Percentiles rank a stretch among this genome's conserved stretches.
phyloP scores from a whole-genome alignment of 2,329 filamentous ascomycete genomes.

The Lasiodiplodia gonubiensis region DNA sequence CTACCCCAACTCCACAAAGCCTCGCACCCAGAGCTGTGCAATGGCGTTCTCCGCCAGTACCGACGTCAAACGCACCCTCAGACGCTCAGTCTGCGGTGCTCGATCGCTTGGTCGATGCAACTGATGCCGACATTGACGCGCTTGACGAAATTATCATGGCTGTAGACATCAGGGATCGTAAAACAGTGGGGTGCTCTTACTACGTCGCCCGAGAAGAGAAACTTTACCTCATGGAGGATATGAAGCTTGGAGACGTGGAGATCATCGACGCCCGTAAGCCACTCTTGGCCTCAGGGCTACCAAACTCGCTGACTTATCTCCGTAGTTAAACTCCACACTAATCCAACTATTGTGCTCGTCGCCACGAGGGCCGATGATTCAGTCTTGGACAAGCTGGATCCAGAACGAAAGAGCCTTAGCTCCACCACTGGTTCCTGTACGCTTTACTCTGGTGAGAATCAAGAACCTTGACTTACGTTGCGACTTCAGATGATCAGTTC shows the following conservation, averaged over 20 bases:
- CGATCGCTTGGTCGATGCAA: slow-evolving; percentile 38
- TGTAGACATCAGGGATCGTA: slow-evolving; percentile 73
- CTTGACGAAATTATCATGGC: slow-evolving; percentile 79
- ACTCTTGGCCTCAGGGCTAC: neutral
- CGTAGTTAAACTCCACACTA: slow-evolving; percentile 65
- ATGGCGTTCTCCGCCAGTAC: slow-evolving; percentile 30
- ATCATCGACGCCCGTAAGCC: slow-evolving; percentile 56
- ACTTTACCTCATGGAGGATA: slow-evolving; percentile 78
- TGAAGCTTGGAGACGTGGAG: slow-evolving; percentile 70
- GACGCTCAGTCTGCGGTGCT: neutral
- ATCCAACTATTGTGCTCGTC: slow-evolving; percentile 65
- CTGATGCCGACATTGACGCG: slow-evolving; percentile 50
- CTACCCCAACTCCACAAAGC: neutral
- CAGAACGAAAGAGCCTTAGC: slow-evolving; percentile 45
- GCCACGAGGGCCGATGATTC: slow-evolving; percentile 62
- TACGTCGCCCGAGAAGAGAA: slow-evolving; percentile 74
- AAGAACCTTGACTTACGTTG: neutral
- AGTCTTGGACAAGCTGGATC: slow-evolving; percentile 52
- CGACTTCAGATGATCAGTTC: slow-evolving; percentile 52
- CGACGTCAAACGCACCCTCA: slow-evolving; percentile 28
- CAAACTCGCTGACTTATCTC: neutral
- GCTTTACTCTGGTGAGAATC: neutral
- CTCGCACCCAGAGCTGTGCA: slow-evolving; percentile 1
- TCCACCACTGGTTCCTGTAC: slow-evolving; percentile 38
- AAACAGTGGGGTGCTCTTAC: slow-evolving; percentile 81